Percentiles rank a stretch among this genome's conserved stretches.
Evolutionary conservation across 148 eudicot species (phyloP).

Genomic region (Arbutus unedo): DNA sequence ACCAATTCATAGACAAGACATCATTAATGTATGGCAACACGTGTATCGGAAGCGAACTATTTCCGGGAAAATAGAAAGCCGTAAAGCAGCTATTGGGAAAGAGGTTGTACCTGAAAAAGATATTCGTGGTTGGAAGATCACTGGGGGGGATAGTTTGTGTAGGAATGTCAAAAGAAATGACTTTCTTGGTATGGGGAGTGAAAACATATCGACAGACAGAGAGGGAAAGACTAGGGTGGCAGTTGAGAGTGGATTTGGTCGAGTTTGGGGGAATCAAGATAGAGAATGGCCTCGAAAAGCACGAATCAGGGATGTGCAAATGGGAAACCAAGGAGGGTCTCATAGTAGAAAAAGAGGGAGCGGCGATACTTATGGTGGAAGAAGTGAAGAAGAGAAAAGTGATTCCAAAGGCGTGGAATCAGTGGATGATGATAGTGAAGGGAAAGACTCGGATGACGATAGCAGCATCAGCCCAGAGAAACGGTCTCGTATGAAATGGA

Average conservation of each 20-base stretch:
- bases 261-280: background rate
- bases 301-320: background rate
- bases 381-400: background rate
- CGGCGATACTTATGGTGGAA: background rate
- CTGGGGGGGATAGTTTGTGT: background rate
- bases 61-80: background rate
- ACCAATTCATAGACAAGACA: constrained; percentile 20
- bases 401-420: constrained; percentile 14
- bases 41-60: constrained; percentile 17
- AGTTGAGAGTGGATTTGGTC: background rate
- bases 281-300: background rate
- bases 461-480: background rate
- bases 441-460: background rate
- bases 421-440: background rate
- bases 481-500: constrained; percentile 26
- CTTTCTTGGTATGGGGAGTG: background rate
- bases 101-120: background rate
- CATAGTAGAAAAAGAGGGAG: background rate
- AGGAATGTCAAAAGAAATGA: background rate
- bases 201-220: background rate
- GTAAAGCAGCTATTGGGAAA: background rate
- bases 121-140: background rate
- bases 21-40: constrained; percentile 31
- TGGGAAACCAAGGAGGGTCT: constrained; percentile 11
- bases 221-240: background rate